These are phyloP conservation scores for Phaeosphaeria sp. DNA, from an alignment of 2,329 filamentous ascomycete genomes.

Conservation along the genomic window DNA sequence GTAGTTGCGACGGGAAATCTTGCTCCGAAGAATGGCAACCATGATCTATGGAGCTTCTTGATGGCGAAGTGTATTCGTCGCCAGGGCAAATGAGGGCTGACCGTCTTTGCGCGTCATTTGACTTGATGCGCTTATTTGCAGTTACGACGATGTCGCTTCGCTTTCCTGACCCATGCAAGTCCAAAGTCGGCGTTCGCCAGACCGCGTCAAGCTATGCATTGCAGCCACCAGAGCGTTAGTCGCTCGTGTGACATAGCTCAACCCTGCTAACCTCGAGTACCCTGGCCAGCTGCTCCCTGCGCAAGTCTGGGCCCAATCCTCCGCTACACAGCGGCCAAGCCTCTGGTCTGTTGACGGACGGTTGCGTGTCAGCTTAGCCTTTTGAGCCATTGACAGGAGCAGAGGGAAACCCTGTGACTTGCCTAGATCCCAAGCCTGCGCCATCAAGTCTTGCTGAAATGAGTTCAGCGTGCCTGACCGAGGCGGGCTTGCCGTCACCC, in stretches of 20 bases:
- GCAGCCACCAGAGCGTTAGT: constrained; percentile 27
- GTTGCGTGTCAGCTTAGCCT: constrained; percentile 40
- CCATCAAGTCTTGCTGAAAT: constrained; percentile 22
- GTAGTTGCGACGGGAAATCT: background rate
- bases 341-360: constrained; percentile 20
- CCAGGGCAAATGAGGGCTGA: background rate
- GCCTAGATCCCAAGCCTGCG: constrained; percentile 34
- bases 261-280: constrained; percentile 23
- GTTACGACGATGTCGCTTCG: background rate
- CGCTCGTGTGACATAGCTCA: constrained; percentile 22
- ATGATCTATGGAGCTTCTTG: too few species aligned
- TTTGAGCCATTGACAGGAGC: constrained; percentile 28
- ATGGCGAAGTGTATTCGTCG: too few species aligned
- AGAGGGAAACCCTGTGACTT: constrained; percentile 33
- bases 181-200: constrained; percentile 5
- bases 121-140: background rate
- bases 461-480: constrained; percentile 19
- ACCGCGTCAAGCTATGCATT: constrained; percentile 10
- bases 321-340: constrained; percentile 29
- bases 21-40: too few species aligned
- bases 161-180: constrained; percentile 7
- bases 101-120: constrained; percentile 14
- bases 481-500: constrained; percentile 18
- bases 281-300: constrained; percentile 15
- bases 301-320: constrained; percentile 21